These are phyloP conservation scores for Chrysophaeum taylorii DNA, from an alignment of 352 stramenopile genomes.

Conservation along the genomic window DNA sequence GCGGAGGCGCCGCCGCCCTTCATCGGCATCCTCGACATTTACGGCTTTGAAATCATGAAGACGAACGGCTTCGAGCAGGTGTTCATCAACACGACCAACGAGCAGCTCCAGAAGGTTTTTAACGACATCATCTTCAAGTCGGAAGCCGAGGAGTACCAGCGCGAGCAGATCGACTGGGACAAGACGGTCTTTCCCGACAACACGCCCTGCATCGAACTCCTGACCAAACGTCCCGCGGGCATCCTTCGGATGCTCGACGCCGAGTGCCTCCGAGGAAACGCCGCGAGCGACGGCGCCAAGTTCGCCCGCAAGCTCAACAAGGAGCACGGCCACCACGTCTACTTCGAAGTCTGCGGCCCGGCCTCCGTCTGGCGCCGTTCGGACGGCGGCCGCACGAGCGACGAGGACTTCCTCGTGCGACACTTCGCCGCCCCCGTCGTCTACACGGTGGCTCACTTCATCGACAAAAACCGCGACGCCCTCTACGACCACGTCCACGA, in stretches of 20 bases:
- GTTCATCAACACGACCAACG: conserved; percentile 41
- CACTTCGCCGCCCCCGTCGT: conserved; percentile 37
- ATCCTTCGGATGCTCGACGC: conserved; percentile 22
- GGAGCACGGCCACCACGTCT: background rate
- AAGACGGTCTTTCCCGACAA: conserved; percentile 18
- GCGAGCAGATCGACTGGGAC: conserved; percentile 27
- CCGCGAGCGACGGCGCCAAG: conserved; percentile 22
- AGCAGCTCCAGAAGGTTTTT: conserved; percentile 34
- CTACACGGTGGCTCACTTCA: conserved; percentile 31
- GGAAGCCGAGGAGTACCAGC: conserved; percentile 34
- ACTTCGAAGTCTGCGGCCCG: conserved; percentile 26
- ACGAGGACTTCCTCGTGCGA: conserved; percentile 29
- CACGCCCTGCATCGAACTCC: conserved; percentile 15
- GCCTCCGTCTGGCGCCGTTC: conserved; percentile 14
- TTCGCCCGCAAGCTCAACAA: conserved; percentile 11
- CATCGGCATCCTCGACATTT: conserved; percentile 70
- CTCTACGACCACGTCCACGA: conserved; percentile 27
- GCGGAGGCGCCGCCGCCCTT: conserved; percentile 38
- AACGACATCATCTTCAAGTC: conserved; percentile 33
- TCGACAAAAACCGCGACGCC: conserved; percentile 37
- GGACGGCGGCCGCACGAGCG: conserved; percentile 11
- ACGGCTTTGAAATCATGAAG: conserved; percentile 63
- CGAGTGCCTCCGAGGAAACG: conserved; percentile 23
- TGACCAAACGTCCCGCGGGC: conserved; percentile 8
- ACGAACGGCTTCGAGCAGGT: conserved; percentile 46